phyloP scores from a whole-genome alignment of 805 yeast genomes.

The Allodekkera sacchari region DNA sequence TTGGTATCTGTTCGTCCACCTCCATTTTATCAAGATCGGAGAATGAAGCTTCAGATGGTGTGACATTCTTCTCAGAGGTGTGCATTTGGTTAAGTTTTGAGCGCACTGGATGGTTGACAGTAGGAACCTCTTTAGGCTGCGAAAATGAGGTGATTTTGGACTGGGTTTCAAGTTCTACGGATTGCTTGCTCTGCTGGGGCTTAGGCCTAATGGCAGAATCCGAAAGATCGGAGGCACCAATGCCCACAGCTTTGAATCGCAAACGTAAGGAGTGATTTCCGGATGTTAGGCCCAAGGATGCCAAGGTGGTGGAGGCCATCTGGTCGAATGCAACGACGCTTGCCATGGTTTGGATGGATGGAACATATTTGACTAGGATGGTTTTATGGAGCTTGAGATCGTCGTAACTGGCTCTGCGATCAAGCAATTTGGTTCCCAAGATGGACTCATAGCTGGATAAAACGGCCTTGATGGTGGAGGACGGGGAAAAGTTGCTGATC shows the following conservation, averaged over 20 bases:
- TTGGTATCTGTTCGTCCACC: slow-evolving; percentile 11
- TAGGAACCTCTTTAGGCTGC: too few species aligned
- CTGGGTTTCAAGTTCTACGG: too few species aligned
- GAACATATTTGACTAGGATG: neutral
- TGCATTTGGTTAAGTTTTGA: too few species aligned
- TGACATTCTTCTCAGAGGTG: too few species aligned
- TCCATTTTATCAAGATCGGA: too few species aligned
- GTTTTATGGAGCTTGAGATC: slow-evolving; percentile 2
- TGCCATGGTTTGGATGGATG: slow-evolving; percentile 5
- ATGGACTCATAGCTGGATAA: slow-evolving; percentile 2
- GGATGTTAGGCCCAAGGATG: slow-evolving; percentile 3
- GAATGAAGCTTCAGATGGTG: too few species aligned
- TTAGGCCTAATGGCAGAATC: neutral
- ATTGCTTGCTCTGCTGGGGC: too few species aligned
- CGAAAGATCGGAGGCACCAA: neutral
- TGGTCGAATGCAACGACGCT: slow-evolving; percentile 2
- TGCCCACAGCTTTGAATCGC: slow-evolving; percentile 10
- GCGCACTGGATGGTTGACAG: too few species aligned
- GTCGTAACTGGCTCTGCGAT: slow-evolving; percentile 3
- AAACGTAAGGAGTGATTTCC: slow-evolving; percentile 23
- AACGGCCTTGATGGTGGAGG: neutral
- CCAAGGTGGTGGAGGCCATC: slow-evolving; percentile 1
- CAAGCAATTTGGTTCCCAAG: neutral
- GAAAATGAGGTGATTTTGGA: too few species aligned
- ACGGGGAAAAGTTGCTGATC: slow-evolving; percentile 1